phyloP scores from a whole-genome alignment of 2,329 filamentous ascomycete species.

The Leptosphaerulina australis region DNA sequence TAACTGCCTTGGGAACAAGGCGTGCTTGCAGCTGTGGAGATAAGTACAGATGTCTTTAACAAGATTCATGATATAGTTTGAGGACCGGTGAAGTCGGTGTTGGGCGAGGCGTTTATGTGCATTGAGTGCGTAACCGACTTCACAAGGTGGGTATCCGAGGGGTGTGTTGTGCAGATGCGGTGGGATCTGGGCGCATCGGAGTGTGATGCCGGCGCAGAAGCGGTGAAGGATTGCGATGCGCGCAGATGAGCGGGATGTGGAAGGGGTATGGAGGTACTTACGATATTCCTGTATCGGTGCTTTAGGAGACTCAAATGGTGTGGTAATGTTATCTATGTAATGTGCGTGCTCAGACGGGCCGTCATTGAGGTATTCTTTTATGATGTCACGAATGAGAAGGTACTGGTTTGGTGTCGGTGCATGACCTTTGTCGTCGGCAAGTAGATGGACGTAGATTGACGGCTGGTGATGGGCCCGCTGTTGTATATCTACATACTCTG shows the following conservation, averaged over 20 bases:
- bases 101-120: constrained; percentile 27
- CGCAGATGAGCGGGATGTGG: constrained; percentile 15
- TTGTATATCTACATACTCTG: constrained; percentile 27
- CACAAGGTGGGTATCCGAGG: constrained; percentile 27
- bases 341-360: constrained; percentile 13
- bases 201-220: constrained; percentile 26
- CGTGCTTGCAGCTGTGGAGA: constrained; percentile 11
- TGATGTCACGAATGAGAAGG: constrained; percentile 24
- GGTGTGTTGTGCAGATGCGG: constrained; percentile 18
- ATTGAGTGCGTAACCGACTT: constrained; percentile 37
- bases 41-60: constrained; percentile 35
- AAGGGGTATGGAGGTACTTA: constrained; percentile 33
- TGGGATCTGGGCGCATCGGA: constrained; percentile 23
- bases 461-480: constrained; percentile 31
- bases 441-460: constrained; percentile 39
- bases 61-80: constrained; percentile 42
- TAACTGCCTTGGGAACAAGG: constrained; percentile 25
- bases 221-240: constrained; percentile 24
- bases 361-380: constrained; percentile 26
- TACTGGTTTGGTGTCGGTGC: constrained; percentile 36
- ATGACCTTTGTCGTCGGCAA: constrained; percentile 27
- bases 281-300: constrained; percentile 23
- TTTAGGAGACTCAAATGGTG: constrained; percentile 3
- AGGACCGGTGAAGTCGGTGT: constrained; percentile 31
- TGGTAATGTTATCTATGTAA: constrained; percentile 31